Evolutionary conservation across 2,329 filamentous ascomycete genomes (phyloP).

Genomic region (Furcasterigmium furcatum): DNA sequence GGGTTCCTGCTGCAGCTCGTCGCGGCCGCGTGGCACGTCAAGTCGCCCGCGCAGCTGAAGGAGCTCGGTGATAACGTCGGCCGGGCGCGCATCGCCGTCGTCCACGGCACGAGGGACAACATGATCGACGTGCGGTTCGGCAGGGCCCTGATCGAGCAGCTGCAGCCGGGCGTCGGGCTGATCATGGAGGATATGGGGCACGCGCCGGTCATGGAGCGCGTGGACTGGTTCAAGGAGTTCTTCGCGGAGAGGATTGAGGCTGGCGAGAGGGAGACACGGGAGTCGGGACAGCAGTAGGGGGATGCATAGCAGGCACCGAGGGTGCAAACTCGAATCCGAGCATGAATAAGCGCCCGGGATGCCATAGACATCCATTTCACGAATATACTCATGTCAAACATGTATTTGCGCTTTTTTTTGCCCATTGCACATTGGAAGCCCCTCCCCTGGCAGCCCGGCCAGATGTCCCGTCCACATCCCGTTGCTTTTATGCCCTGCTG

Average conservation of each 20-base stretch:
- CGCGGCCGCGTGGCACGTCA: slow-evolving; percentile 78
- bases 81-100: slow-evolving; percentile 68
- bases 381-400: no score
- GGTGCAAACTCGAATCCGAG: background rate
- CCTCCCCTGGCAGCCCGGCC: no score
- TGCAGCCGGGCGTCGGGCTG: slow-evolving; percentile 58
- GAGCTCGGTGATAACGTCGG: slow-evolving; percentile 67
- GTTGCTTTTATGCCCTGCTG: no score
- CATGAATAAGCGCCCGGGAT: no score
- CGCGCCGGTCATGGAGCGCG: slow-evolving; percentile 69
- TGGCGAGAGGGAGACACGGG: slow-evolving; percentile 40
- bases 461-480: no score
- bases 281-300: background rate
- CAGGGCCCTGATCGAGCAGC: slow-evolving; percentile 59
- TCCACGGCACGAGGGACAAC: slow-evolving; percentile 73
- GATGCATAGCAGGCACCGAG: background rate
- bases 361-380: no score
- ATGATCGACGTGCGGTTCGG: slow-evolving; percentile 76
- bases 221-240: slow-evolving; percentile 63
- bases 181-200: slow-evolving; percentile 74
- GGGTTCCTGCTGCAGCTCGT: slow-evolving; percentile 76
- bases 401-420: no score
- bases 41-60: slow-evolving; percentile 63
- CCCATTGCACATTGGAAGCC: no score
- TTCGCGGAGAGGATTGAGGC: slow-evolving; percentile 54